These are phyloP conservation scores for Alnus rubra DNA, from an alignment of 306 rosid genomes.

Conservation along the genomic window DNA sequence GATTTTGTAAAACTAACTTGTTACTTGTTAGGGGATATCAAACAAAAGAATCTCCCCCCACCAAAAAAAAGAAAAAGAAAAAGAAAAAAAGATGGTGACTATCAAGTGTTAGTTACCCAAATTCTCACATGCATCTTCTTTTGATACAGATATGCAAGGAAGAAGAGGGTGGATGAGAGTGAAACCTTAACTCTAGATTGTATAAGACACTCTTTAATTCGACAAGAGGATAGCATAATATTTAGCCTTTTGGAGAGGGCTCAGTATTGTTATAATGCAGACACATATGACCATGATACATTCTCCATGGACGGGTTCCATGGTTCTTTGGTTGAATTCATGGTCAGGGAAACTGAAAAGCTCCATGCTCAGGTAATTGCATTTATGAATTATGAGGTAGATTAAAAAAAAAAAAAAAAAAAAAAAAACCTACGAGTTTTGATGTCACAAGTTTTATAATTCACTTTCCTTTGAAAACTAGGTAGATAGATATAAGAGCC, in stretches of 20 bases:
- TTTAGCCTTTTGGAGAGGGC: constrained; percentile 67
- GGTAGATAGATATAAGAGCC: constrained; percentile 73
- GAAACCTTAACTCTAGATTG: constrained; percentile 51
- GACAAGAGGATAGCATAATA: constrained; percentile 70
- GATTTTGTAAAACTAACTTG: neutral
- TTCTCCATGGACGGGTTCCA: constrained; percentile 47
- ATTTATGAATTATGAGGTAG: constrained; percentile 13
- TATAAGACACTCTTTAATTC: constrained; percentile 52
- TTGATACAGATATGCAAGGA: constrained; percentile 32
- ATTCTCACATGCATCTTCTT: constrained; percentile 19
- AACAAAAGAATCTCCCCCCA: neutral
- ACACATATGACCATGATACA: constrained; percentile 52
- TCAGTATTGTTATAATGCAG: constrained; percentile 50
- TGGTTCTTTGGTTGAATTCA: constrained; percentile 66
- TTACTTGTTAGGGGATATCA: no score
- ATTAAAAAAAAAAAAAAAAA: constrained; percentile 15
- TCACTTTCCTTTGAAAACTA: constrained; percentile 30
- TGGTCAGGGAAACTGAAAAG: constrained; percentile 65
- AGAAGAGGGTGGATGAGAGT: constrained; percentile 58
- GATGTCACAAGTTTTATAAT: constrained; percentile 13
- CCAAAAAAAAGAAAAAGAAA: neutral
- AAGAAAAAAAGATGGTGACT: neutral
- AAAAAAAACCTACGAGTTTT: neutral
- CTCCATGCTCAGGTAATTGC: constrained; percentile 64
- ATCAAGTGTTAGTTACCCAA: constrained; percentile 5